phyloP scores from a whole-genome alignment of 2,329 filamentous ascomycete species.

The Daldinia eschscholtzii region DNA sequence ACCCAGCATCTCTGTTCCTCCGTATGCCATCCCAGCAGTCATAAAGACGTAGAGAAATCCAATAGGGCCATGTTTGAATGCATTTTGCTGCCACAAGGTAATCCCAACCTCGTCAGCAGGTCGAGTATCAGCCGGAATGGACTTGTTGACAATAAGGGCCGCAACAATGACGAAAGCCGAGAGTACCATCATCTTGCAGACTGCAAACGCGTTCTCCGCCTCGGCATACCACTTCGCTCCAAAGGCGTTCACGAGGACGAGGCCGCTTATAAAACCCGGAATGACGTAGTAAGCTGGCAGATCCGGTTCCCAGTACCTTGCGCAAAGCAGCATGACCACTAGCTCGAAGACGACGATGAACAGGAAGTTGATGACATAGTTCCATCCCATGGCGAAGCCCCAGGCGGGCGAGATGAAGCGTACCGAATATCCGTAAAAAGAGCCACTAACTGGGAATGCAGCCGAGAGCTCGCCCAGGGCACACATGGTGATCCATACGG shows the following conservation, averaged over 20 bases:
- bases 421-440: constrained; percentile 57
- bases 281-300: constrained; percentile 51
- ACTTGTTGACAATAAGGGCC: constrained; percentile 64
- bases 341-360: constrained; percentile 56
- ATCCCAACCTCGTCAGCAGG: constrained; percentile 61
- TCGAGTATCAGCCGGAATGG: constrained; percentile 58
- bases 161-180: constrained; percentile 69
- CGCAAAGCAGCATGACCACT: constrained; percentile 53
- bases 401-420: constrained; percentile 55
- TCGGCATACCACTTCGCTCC: constrained; percentile 61
- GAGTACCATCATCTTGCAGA: constrained; percentile 65
- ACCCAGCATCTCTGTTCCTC: constrained; percentile 61
- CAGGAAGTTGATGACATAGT: constrained; percentile 55
- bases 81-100: constrained; percentile 63
- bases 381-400: constrained; percentile 59
- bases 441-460: constrained; percentile 53
- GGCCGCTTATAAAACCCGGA: constrained; percentile 56
- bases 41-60: constrained; percentile 61
- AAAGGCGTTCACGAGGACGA: constrained; percentile 59
- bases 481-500: constrained; percentile 52
- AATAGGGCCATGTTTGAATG: constrained; percentile 57
- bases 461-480: constrained; percentile 46
- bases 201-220: constrained; percentile 65
- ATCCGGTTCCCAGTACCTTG: constrained; percentile 49
- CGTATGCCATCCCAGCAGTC: constrained; percentile 60